Base-by-base conservation (phyloP, 208 protist genomes). In the Crithidia acanthocephali region DNA sequence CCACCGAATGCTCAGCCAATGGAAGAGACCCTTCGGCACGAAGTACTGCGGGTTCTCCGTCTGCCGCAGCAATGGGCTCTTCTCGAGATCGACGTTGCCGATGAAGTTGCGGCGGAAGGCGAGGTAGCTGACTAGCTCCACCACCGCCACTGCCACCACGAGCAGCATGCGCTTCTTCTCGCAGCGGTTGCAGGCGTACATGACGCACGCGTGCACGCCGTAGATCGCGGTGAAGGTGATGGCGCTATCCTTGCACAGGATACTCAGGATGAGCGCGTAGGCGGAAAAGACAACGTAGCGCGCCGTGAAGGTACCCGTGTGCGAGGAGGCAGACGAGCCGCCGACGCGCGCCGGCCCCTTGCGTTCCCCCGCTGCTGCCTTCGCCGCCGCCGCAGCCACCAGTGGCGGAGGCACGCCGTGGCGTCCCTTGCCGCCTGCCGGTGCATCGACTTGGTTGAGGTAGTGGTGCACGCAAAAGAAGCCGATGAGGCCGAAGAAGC, bases 41-140 rank as follows among this genome's bases (percentile, higher is more conserved):
- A 91, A 90, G 47, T 85, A 85, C 69, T 97, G 85, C 45, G 94
- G 94, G 58, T 93, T 97, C 58, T 97, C 92, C 13, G 83, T 83
- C 27, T 85, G 84, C 3, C 92, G 83, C 33, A 95, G 56, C n/a
- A 93, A 37, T 5, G 51, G 48, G 59, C 76, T 92, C 25, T 61
- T 72, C 33, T 27, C 11, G 32, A 93, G 58, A 42, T 90, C 83
- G 15, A 92, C 57, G 37, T 56, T 53, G 30, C 85, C 87, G 35
- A 95, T 77, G 65, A 86, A 68, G 28, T 1, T 22, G 10, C 55
- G 30, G 7, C 89, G 92, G 48, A 95, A 84, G 30, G 40, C 15
- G 45, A 91, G 67, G 65, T 92, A 95, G 35, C 63, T 66, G n/a
- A 72, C 50, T 10, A 81, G 50, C 45, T 88, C 56, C 33, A 63